Evolutionary conservation across 2,329 filamentous ascomycete species (phyloP), one percentile per base, ranked within the genome.

Genomic region (Dothidotthia symphoricarpi): DNA sequence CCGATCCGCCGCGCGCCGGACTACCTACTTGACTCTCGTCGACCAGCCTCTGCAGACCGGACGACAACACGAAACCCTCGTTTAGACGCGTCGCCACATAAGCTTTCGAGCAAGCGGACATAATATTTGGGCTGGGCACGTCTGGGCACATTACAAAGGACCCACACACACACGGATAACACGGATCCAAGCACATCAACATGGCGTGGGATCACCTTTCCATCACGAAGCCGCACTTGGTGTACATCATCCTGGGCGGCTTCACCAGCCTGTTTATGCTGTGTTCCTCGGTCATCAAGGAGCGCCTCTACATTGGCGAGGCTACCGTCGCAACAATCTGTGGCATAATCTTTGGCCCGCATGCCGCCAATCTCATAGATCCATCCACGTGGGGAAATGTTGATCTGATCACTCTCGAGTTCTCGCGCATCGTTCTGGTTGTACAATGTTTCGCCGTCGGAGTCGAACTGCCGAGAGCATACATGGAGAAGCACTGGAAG

Each of bases 211-310:
- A 84, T 31, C 85, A 90, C 55, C 77, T 91, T 36, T 82, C 83
- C 45, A 83, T 97, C 73, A 96, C 94, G 71, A 86, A 85, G 75
- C 88, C 93, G 59, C 93, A 98, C 76, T 70, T 97, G 87, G 93
- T 95, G 51, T 98, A 98, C 71, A 88, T 97, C 71, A 96, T 98
- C 70, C 76, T 98, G 39, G 93, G 93, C 60, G 93, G 91, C 67
- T 98, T 98, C 74, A 98, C 93, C 54, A 89, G 86, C 44, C 75
- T 98, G 57, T 98, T 98, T 74, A 98, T 98, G 93, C 76, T 98
- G 43, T 95, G 89, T 69, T 98, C 93, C 43, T 88, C 94, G 38
- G 83, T 97, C 63, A 95, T 98, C 73, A 98, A 98, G 75, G 93
- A 98, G 76, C 86, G 87, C 67, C 79, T 97, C 62, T 98, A 98